Evolutionary conservation across 2,329 filamentous ascomycete genomes (phyloP).

Genomic region (Pseudogymnoascus sp.): DNA sequence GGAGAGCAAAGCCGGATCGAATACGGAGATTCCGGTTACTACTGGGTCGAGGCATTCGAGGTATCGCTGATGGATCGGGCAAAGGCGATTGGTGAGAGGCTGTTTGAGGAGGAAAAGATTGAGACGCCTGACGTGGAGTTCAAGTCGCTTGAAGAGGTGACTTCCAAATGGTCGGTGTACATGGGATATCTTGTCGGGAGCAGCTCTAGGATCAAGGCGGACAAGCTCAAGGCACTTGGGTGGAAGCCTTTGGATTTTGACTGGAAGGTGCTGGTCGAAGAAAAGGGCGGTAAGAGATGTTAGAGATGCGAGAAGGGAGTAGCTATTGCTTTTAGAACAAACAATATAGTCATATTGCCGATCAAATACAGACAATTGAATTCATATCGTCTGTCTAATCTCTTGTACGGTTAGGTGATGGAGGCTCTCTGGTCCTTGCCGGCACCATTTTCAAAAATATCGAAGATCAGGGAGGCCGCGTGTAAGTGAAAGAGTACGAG

Average conservation of each 20-base stretch:
- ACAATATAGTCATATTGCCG: background rate
- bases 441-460: background rate
- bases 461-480: background rate
- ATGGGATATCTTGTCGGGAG: background rate
- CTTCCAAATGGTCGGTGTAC: background rate
- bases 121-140: background rate
- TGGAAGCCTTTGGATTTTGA: background rate
- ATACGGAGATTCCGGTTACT: background rate
- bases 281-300: background rate
- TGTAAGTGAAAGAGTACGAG: too few species aligned
- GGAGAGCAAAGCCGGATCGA: background rate
- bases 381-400: background rate
- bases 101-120: background rate
- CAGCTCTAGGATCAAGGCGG: background rate
- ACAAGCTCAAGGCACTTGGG: background rate
- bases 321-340: background rate
- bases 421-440: background rate
- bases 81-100: background rate
- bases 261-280: background rate
- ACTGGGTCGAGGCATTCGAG: conserved; percentile 3
- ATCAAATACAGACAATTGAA: background rate
- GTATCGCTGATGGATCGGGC: background rate
- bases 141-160: background rate
- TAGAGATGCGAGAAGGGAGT: background rate
- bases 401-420: background rate